These are phyloP conservation scores for Penicillium mononematosum DNA, from an alignment of 495 filamentous ascomycete species.

Conservation along the genomic window DNA sequence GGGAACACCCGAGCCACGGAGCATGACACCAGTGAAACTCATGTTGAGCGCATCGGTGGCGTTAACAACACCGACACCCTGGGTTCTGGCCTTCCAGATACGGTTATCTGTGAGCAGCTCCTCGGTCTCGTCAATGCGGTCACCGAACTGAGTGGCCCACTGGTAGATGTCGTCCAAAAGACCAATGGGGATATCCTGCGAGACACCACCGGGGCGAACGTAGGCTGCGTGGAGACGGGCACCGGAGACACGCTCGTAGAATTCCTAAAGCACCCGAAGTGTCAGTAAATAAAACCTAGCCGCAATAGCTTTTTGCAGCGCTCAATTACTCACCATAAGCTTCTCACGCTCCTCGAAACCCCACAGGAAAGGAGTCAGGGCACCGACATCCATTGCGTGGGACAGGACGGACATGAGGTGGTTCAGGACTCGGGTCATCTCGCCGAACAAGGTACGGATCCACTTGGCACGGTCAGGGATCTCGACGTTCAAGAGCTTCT, in stretches of 20 bases:
- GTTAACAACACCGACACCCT: conserved; percentile 86
- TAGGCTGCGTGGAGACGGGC: conserved; percentile 98
- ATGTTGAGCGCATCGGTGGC: conserved; percentile 94
- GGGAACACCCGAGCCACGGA: conserved; percentile 93
- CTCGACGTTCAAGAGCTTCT: conserved; percentile 97
- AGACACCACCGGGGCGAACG: conserved; percentile 94
- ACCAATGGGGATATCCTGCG: conserved; percentile 90
- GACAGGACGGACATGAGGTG: conserved; percentile 97
- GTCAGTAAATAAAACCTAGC: background rate
- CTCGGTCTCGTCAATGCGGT: conserved; percentile 98
- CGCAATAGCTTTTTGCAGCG: background rate
- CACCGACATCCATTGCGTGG: conserved; percentile 99
- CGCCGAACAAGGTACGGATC: conserved; percentile 94
- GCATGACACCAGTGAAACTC: conserved; percentile 95
- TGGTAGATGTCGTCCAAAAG: conserved; percentile 99
- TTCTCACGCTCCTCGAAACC: conserved; percentile 99
- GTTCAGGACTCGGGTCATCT: conserved; percentile 93
- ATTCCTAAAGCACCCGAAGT: conserved; percentile 64
- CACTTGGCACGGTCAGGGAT: conserved; percentile 94
- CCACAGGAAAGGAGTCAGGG: conserved; percentile 98
- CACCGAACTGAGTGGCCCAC: conserved; percentile 99
- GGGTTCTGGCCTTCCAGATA: conserved; percentile 93
- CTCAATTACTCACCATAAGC: conserved; percentile 73
- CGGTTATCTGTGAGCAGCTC: conserved; percentile 98
- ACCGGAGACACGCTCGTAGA: conserved; percentile 98